Conservation (phyloP, 1,284 basidiomycete species). For the Naganishia liquefaciens region DNA sequence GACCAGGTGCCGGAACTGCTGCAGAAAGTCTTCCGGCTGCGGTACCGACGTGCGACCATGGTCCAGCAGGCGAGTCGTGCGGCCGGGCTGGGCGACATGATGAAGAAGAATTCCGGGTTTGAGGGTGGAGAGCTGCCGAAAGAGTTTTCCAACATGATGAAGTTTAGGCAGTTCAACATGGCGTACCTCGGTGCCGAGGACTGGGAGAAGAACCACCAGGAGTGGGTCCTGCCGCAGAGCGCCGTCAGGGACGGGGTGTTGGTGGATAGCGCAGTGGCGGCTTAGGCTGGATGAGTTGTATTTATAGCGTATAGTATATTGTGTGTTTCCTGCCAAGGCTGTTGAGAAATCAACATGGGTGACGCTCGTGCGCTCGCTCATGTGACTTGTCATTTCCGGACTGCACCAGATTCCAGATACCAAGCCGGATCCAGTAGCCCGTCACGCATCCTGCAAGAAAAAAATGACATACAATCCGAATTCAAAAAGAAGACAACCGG, state of each 20-base stretch:
- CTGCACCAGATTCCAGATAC: too few relatives aligned
- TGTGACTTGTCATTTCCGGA: too few relatives aligned
- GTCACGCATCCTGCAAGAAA: not conserved
- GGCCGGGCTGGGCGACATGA: conserved; percentile 32
- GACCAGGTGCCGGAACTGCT: conserved; percentile 35
- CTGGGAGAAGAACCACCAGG: conserved; percentile 39
- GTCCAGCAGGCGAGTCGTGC: conserved; percentile 40
- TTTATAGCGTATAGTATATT: not conserved
- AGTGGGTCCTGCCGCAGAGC: conserved; percentile 28
- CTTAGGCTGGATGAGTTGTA: not conserved
- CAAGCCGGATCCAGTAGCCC: too few relatives aligned
- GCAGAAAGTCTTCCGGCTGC: conserved; percentile 36
- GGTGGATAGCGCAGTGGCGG: not conserved
- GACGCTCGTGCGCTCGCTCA: too few relatives aligned
- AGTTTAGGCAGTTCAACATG: conserved; percentile 40
- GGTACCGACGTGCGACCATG: conserved; percentile 41
- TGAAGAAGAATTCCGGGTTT: conserved; percentile 37
- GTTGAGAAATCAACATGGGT: too few relatives aligned
- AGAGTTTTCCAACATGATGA: conserved; percentile 36
- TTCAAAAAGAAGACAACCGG: not conserved
- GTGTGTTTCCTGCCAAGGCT: not conserved
- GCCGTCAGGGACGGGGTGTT: conserved; percentile 19
- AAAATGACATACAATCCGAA: not conserved
- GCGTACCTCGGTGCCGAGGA: conserved; percentile 41
- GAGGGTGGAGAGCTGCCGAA: conserved; percentile 22